Evolutionary conservation across 1,284 basidiomycete species (phyloP).

Genomic region (Irpex sp.): DNA sequence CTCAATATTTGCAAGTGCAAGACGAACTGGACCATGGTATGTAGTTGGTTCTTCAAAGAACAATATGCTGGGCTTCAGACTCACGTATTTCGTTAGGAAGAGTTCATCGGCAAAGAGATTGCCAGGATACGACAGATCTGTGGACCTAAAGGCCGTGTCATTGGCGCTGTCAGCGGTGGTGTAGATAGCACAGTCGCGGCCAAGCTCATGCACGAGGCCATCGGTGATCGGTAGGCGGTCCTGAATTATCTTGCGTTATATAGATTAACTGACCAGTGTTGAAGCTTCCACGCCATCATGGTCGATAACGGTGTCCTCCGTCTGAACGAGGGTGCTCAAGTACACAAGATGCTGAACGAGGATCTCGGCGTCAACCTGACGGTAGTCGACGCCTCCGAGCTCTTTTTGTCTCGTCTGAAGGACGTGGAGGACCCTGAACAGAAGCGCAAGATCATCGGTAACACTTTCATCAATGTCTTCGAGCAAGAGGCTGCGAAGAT

Average conservation of each 20-base stretch:
- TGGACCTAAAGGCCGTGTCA: conserved; percentile 92
- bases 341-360: conserved; percentile 92
- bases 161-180: conserved; percentile 96
- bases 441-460: conserved; percentile 98
- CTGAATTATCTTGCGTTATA: neutral
- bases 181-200: conserved; percentile 98
- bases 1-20: conserved; percentile 82
- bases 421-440: conserved; percentile 95
- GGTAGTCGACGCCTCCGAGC: conserved; percentile 92
- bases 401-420: conserved; percentile 88
- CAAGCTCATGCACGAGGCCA: conserved; percentile 99
- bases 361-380: conserved; percentile 97
- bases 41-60: conserved; percentile 8
- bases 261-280: neutral
- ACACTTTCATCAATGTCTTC: conserved; percentile 98
- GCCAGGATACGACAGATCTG: conserved; percentile 93
- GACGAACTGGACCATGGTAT: conserved; percentile 93
- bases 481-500: conserved; percentile 91
- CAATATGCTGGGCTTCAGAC: neutral
- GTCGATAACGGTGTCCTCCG: conserved; percentile 98
- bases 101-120: conserved; percentile 98
- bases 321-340: conserved; percentile 88
- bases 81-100: conserved; percentile 54
- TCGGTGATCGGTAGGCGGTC: conserved; percentile 80
- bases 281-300: conserved; percentile 98